Evolutionary conservation across 75 land plant genomes (phyloP).

Genomic region (Picea glauca): DNA sequence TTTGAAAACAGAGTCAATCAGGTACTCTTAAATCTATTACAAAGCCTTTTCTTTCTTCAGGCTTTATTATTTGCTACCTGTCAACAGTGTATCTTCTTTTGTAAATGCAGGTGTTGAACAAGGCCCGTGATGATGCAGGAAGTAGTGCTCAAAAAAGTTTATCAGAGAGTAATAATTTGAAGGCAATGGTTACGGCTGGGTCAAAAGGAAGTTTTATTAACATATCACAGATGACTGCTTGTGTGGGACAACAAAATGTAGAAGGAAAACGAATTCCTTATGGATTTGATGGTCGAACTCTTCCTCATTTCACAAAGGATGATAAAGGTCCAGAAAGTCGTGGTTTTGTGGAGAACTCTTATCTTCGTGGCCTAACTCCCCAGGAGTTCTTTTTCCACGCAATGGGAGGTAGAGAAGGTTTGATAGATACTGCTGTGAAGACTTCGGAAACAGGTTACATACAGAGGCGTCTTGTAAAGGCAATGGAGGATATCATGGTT

Average conservation of each 20-base stretch:
- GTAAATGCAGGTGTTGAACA: slow-evolving; percentile 96
- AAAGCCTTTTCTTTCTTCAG: too few species aligned
- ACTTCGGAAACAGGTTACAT: slow-evolving; percentile 98
- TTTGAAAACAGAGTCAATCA: slow-evolving; percentile 97
- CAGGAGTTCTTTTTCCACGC: slow-evolving; percentile 99
- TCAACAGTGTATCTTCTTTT: not conserved
- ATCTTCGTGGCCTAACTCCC: slow-evolving; percentile 93
- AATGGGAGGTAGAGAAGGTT: slow-evolving; percentile 99
- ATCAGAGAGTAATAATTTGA: slow-evolving; percentile 95
- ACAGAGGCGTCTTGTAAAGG: slow-evolving; percentile 96
- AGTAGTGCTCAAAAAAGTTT: slow-evolving; percentile 92
- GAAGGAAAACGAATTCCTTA: slow-evolving; percentile 98
- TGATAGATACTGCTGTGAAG: slow-evolving; percentile 98
- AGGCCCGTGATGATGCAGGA: slow-evolving; percentile 99
- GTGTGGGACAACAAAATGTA: slow-evolving; percentile 99
- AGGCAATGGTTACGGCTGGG: slow-evolving; percentile 99
- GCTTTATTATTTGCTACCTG: too few species aligned
- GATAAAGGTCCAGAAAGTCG: slow-evolving; percentile 98
- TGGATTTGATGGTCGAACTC: slow-evolving; percentile 95
- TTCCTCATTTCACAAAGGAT: slow-evolving; percentile 97
- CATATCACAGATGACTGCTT: slow-evolving; percentile 99
- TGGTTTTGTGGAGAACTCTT: slow-evolving; percentile 98
- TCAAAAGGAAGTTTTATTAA: slow-evolving; percentile 99
- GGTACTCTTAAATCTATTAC: slow-evolving; percentile 26
- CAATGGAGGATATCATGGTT: slow-evolving; percentile 99